Evolutionary conservation across 2,329 filamentous ascomycete genomes (phyloP), one percentile per base, ranked within the genome.

Genomic region (Aspergillus sclerotialis): DNA sequence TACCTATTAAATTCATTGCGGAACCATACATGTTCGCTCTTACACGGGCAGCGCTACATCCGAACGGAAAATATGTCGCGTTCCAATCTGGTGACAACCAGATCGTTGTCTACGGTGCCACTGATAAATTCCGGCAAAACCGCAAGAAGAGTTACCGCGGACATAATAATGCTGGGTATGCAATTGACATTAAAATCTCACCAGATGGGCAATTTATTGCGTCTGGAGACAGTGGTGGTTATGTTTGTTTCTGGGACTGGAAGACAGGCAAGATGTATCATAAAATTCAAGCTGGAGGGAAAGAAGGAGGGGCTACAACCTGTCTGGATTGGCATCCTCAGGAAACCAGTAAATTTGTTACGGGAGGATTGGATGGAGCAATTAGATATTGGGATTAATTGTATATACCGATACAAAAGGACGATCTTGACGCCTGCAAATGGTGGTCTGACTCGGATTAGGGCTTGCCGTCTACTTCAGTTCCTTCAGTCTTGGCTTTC

Each of bases 181-280:
- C 84, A 2, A 87, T 96, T 43, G 92, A 94, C 52, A 73, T 98
- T 32, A 80, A 83, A 33, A 83, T 93, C 55, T 87, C 80, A 51
- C 86, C 89, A 1, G 92, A 96, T 58, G 92, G 92, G 0, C 87
- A 94, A 56, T 94, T 95, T 59, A 70, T 98, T 35, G 82, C 80
- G 13, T 84, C 78, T 12, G 92, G 92, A 42, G 92, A 98, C 61
- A 85, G 79, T 33, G 87, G 78, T 11, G 92, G 93, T 23, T 95
- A 78, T 53, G 79, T 94, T 30, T 94, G 85, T 64, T 95, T 96
- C 67, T 98, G 89, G 87, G 92, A 96, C 64, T 98, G 89, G 86
- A 98, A 98, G 76, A 95, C 88, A 25, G 94, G 90, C 62, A 96
- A 95, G 68, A 90, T 98, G 88, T 94, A 87, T 65, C 87, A 94